Evolutionary conservation across 2,329 filamentous ascomycete species (phyloP), one percentile per base, ranked within the genome.

Genomic region (Basipetospora chlamydospora): DNA sequence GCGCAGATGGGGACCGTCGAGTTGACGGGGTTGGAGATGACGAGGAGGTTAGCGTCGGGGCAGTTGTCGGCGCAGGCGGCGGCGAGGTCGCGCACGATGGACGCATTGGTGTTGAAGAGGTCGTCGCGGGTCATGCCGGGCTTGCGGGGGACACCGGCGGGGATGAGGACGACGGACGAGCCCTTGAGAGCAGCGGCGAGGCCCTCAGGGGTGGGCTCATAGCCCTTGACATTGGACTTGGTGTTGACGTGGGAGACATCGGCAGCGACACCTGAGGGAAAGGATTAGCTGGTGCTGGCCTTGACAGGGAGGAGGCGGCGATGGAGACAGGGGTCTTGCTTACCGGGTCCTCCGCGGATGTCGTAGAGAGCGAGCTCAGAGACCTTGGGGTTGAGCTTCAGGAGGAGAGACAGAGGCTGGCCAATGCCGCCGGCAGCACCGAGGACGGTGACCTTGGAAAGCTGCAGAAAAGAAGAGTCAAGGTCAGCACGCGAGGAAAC

Each of bases 91-190:
- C 88, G 87, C 60, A 98, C 90, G 62, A 98, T 98, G 60, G 85
- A 93, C 63, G 90, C 90, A 66, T 98, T 98, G 74, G 88, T 98
- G 79, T 96, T 96, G 86, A 98, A 98, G 47, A 98, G 80, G 61
- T 98, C 88, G 66, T 98, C 90, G 73, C 90, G 87, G 67, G 83
- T 93, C 90, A 98, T 98, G 67, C 90, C 90, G 60, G 90, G 90
- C 77, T 95, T 95, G 69, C 90, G 86, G 58, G 90, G 90, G 49
- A 98, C 88, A 73, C 90, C 90, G 55, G 90, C 90, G 56, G 90
- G 90, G 63, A 98, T 96, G 57, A 98, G 77, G 56, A 98, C 84
- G 52, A 98, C 78, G 65, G 96, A 86, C 55, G 86, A 70, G 57
- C 74, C 87, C 67, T 83, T 81, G 60, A 98, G 76, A 55, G 79